Evolutionary conservation across 495 filamentous ascomycete species (phyloP).

Genomic region (Penicillium lividum): DNA sequence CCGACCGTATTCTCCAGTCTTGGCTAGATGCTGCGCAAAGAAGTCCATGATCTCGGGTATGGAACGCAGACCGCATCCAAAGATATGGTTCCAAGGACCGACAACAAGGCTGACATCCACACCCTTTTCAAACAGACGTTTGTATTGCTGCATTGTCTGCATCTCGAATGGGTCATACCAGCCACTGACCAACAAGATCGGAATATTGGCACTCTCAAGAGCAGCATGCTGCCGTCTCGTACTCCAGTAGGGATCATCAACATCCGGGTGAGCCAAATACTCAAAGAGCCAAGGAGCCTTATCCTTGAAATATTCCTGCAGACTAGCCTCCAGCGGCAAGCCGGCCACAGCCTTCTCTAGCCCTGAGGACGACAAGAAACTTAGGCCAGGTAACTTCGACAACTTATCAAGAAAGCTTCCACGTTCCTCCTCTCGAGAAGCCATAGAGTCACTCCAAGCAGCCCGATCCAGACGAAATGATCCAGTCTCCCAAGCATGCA

Average conservation of each 20-base stretch:
- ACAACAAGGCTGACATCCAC: conserved; percentile 20
- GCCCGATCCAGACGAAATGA: conserved; percentile 26
- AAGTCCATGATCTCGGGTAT: conserved; percentile 23
- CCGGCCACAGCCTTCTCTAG: conserved; percentile 14
- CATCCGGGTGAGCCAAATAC: conserved; percentile 16
- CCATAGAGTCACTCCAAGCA: conserved; percentile 27
- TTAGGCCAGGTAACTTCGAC: conserved; percentile 17
- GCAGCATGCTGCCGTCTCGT: conserved; percentile 16
- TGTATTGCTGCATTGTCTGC: conserved; percentile 29
- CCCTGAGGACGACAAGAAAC: conserved; percentile 15
- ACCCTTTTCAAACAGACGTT: conserved; percentile 10
- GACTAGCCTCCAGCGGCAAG: conserved; percentile 19
- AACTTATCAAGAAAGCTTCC: conserved; percentile 14
- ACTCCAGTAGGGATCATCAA: conserved; percentile 26
- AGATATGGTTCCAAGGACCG: conserved; percentile 24
- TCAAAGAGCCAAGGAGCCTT: conserved; percentile 23
- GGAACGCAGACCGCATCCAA: conserved; percentile 17
- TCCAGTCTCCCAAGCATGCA: conserved; percentile 27
- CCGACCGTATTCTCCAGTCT: conserved; percentile 17
- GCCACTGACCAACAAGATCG: conserved; percentile 31
- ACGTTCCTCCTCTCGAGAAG: conserved; percentile 7
- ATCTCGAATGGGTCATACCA: conserved; percentile 31
- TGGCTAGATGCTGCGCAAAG: conserved; percentile 19
- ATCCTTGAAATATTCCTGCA: conserved; percentile 22
- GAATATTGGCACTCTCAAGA: conserved; percentile 28